Evolutionary conservation across 1,139 yeast genomes (phyloP).

Genomic region (Debaryomyces nepalensis): DNA sequence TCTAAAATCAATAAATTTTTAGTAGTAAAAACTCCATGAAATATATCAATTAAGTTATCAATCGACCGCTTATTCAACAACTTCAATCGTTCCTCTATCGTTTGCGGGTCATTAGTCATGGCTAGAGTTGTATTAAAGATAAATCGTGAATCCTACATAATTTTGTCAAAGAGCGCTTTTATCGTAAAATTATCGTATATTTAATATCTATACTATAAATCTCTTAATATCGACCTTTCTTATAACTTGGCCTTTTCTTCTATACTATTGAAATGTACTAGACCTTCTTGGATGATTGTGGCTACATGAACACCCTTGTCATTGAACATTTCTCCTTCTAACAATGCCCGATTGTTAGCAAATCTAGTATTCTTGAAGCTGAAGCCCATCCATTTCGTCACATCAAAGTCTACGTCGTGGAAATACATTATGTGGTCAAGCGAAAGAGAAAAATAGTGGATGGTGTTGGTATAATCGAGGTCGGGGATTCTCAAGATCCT

Average conservation of each 20-base stretch:
- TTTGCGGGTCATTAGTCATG: slow-evolving; percentile 7
- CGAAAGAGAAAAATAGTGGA: slow-evolving; percentile 53
- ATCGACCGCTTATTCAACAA: slow-evolving; percentile 25
- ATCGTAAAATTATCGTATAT: neutral
- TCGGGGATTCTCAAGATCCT: slow-evolving; percentile 32
- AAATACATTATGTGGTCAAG: slow-evolving; percentile 73
- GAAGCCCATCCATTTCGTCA: slow-evolving; percentile 58
- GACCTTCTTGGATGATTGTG: slow-evolving; percentile 70
- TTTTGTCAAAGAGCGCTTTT: slow-evolving; percentile 4
- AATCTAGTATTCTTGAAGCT: slow-evolving; percentile 56
- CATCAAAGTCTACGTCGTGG: slow-evolving; percentile 59
- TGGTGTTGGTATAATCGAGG: slow-evolving; percentile 30
- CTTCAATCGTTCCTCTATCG: neutral
- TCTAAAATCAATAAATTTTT: slow-evolving; percentile 61
- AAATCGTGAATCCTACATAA: neutral
- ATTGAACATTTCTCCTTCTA: slow-evolving; percentile 63
- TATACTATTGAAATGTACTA: slow-evolving; percentile 34
- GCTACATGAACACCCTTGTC: slow-evolving; percentile 60
- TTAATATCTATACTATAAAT: neutral
- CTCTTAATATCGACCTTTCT: neutral
- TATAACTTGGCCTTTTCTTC: slow-evolving; percentile 22
- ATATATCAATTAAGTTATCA: slow-evolving; percentile 27
- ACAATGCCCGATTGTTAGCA: slow-evolving; percentile 57
- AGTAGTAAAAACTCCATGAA: slow-evolving; percentile 33
- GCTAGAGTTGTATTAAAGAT: neutral